A percentile compares a stretch with the other conserved stretches of the same genome.
Evolutionary conservation across 345 rosid genomes (phyloP).

Genomic region (Hibiscus syriacus): DNA sequence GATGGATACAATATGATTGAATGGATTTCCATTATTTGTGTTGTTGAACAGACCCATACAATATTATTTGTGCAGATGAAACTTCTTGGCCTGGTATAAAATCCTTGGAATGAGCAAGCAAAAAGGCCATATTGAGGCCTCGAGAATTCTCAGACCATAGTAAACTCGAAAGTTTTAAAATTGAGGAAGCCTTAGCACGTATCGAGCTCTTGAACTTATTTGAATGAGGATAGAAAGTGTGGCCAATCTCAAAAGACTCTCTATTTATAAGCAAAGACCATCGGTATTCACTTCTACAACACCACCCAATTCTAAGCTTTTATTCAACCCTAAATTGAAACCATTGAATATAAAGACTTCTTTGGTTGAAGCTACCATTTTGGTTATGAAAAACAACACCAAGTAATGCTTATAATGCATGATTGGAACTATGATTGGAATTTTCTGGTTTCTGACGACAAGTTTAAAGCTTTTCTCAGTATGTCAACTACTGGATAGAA

Average conservation of each 20-base stretch:
- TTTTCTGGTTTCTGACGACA: too few species aligned
- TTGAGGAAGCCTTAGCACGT: constrained; percentile 14
- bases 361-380: too few species aligned
- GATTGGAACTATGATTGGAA: too few species aligned
- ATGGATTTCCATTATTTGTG: neutral
- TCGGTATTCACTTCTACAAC: constrained; percentile 23
- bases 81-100: constrained; percentile 18
- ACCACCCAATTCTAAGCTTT: constrained; percentile 4
- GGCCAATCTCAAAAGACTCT: constrained; percentile 24
- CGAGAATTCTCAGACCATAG: constrained; percentile 15
- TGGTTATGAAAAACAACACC: too few species aligned
- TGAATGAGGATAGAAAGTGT: constrained; percentile 28
- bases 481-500: too few species aligned
- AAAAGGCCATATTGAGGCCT: constrained; percentile 47
- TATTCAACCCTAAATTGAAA: too few species aligned
- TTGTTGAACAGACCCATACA: constrained; percentile 39
- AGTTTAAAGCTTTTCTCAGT: too few species aligned
- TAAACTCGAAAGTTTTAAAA: constrained; percentile 41
- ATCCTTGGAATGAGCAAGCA: constrained; percentile 23
- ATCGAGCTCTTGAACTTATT: constrained; percentile 18
- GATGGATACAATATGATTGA: constrained; percentile 40
- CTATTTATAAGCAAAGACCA: constrained; percentile 33
- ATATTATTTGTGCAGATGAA: constrained; percentile 17
- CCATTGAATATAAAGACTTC: too few species aligned
- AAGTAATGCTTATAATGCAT: too few species aligned